These are phyloP conservation scores for Populus tomentosa DNA, from an alignment of 441 rosid genomes.

Conservation along the genomic window DNA sequence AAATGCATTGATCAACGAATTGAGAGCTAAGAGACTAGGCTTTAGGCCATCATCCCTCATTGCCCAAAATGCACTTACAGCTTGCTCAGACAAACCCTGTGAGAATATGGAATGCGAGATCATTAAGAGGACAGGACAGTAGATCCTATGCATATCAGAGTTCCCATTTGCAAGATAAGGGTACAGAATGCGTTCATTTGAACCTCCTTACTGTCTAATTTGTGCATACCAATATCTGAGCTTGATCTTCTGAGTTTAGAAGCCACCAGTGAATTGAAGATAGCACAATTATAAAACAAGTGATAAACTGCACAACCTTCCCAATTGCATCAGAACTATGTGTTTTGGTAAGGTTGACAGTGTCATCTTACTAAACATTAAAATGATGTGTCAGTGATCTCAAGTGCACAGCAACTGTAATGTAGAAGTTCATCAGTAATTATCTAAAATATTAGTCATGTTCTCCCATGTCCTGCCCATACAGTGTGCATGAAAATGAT, in stretches of 20 bases:
- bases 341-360: neutral
- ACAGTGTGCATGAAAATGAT: neutral
- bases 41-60: slow-evolving; percentile 91
- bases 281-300: neutral
- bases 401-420: neutral
- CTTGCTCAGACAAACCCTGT: slow-evolving; percentile 94
- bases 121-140: neutral
- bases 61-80: slow-evolving; percentile 75
- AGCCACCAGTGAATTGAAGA: neutral
- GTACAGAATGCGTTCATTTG: neutral
- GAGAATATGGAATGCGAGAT: slow-evolving; percentile 16
- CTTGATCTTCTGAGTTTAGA: neutral
- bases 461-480: neutral
- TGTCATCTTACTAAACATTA: neutral
- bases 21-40: slow-evolving; percentile 85
- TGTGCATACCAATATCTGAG: neutral
- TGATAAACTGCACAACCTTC: neutral
- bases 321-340: neutral
- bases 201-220: neutral
- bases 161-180: neutral
- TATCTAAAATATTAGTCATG: neutral
- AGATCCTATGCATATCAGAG: neutral
- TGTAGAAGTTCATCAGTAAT: neutral
- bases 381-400: neutral
- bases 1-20: slow-evolving; percentile 92